Evolutionary conservation across 257 asterid genomes (phyloP), one percentile per base, ranked within the genome.

Genomic region (Agastache rugosa): DNA sequence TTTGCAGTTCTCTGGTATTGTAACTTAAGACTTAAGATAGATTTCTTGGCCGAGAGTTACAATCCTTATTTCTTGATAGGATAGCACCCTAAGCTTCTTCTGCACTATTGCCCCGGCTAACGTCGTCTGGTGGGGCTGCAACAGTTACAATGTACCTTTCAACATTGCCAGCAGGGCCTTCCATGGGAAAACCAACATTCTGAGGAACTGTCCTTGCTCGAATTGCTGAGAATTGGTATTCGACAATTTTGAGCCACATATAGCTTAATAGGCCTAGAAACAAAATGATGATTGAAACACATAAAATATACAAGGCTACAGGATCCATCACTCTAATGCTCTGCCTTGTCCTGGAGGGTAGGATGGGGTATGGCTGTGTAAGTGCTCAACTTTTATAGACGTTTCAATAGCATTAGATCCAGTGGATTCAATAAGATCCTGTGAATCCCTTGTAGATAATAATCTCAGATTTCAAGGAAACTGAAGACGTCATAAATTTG

Each of bases 261-360:
- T 48, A 69, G 60, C 71, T 55, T 25, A 69, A n/a, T 19, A 76
- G n/a, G 20, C 74, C 67, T 61, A 71, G 45, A 67, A 20, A 63
- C 69, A 68, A 54, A 68, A 73, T 74, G 54, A 39, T 23, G 16
- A 48, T 3, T 25, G 78, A 63, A 70, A 29, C 80, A 17, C 80
- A 79, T 47, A 79, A 14, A 31, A 79, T 41, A 51, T 70, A 79
- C 59, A 66, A 47, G 34, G 59, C 63, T 31, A 58, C 8, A 11
- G 44, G 29, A 59, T 79, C 83, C 83, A 79, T 73, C 54, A 37
- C 50, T 78, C 75, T 20, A 48, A 34, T 59, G 23, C 63, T 75
- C 19, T 47, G 44, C 25, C 35, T 23, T 12, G 44, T 14, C 56
- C 42, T 64, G 37, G 23, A 44, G 42, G 55, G 70, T 75, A 51